Conservation (phyloP, 2,329 filamentous ascomycete genomes). For the Chrysoporthe deuterocubensis region DNA sequence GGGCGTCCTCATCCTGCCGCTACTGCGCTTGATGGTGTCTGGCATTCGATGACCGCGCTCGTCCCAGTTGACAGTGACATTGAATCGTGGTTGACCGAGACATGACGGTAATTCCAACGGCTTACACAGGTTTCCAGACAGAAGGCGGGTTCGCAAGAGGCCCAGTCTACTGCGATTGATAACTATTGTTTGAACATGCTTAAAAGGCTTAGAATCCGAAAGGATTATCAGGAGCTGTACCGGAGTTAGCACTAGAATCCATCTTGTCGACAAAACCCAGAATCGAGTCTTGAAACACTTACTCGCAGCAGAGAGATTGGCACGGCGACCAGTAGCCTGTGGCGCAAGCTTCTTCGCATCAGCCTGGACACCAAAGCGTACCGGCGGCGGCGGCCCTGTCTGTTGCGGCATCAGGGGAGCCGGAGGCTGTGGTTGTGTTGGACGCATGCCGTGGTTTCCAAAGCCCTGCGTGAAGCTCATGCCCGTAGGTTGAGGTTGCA, state of each 20-base stretch:
- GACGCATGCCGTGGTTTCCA: conserved; percentile 46
- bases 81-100: background rate
- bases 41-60: background rate
- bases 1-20: background rate
- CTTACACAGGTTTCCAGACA: background rate
- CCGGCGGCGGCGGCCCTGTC: conserved; percentile 83
- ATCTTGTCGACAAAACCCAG: background rate
- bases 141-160: too few relatives aligned
- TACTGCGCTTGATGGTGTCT: background rate
- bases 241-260: conserved; percentile 29
- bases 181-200: background rate
- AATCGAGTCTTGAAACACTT: conserved; percentile 54
- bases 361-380: conserved; percentile 81
- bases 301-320: conserved; percentile 95
- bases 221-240: conserved; percentile 55
- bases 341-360: conserved; percentile 77
- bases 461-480: conserved; percentile 52
- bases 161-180: background rate
- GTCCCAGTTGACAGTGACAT: background rate
- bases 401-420: conserved; percentile 74
- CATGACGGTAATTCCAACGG: background rate
- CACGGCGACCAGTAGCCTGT: conserved; percentile 86
- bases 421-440: conserved; percentile 60
- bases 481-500: conserved; percentile 55
- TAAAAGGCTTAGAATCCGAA: conserved; percentile 51